A percentile compares a stretch with the other conserved stretches of the same genome.
phyloP scores from a whole-genome alignment of 2,329 filamentous ascomycete genomes.

The Paecilomyces niveus region DNA sequence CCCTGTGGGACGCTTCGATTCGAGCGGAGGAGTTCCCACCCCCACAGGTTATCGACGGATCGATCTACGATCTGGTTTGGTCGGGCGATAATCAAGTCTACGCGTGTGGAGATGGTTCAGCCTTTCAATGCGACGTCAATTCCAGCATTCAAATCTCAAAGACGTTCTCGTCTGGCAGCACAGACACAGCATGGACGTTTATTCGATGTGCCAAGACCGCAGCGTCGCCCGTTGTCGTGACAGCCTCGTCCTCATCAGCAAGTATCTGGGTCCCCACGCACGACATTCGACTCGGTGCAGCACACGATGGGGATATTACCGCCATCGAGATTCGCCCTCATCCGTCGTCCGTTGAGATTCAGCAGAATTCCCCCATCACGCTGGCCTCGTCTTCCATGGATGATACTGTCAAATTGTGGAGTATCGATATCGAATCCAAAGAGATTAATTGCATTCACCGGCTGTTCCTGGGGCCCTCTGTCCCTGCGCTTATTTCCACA shows the following conservation, averaged over 20 bases:
- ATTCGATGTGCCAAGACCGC: slow-evolving; percentile 26
- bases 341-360: slow-evolving; percentile 18
- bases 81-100: slow-evolving; percentile 29
- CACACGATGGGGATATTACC: slow-evolving; percentile 38
- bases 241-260: slow-evolving; percentile 31
- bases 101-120: slow-evolving; percentile 31
- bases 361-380: slow-evolving; percentile 19
- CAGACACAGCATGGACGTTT: slow-evolving; percentile 34
- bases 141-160: slow-evolving; percentile 29
- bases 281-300: slow-evolving; percentile 29
- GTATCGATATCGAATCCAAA: slow-evolving; percentile 30
- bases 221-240: slow-evolving; percentile 27
- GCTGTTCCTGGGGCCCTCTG: slow-evolving; percentile 26
- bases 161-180: slow-evolving; percentile 23
- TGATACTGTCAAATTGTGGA: slow-evolving; percentile 39
- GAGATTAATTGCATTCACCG: slow-evolving; percentile 30
- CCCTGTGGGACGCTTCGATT: slow-evolving; percentile 36
- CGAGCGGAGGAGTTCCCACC: slow-evolving; percentile 30
- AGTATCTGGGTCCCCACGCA: slow-evolving; percentile 41
- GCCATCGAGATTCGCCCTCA: slow-evolving; percentile 35
- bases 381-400: slow-evolving; percentile 41
- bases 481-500: slow-evolving; percentile 33
- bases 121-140: slow-evolving; percentile 35
- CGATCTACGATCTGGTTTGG: slow-evolving; percentile 39
- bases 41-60: slow-evolving; percentile 28